A percentile compares a stretch with the other conserved stretches of the same genome.
These are phyloP conservation scores for Penicillium crystallinum DNA, from an alignment of 495 filamentous ascomycete genomes.

Conservation along the genomic window DNA sequence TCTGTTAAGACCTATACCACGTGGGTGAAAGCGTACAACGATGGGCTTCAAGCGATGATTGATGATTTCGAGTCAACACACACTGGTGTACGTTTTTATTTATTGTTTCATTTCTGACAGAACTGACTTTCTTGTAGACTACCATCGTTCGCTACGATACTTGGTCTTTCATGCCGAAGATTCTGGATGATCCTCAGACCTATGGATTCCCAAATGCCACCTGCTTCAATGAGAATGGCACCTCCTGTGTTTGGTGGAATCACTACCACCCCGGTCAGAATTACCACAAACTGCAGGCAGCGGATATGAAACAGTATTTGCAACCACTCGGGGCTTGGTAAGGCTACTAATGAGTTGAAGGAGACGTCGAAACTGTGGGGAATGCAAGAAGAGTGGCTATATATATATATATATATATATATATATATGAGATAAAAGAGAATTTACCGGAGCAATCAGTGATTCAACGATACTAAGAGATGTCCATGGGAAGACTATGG, in stretches of 20 bases:
- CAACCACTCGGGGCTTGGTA: slow-evolving; percentile 28
- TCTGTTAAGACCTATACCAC: slow-evolving; percentile 21
- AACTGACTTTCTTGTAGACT: slow-evolving; percentile 11
- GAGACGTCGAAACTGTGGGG: not conserved
- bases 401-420: no score
- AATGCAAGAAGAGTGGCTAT: no score
- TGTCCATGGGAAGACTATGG: no score
- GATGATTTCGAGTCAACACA: slow-evolving; percentile 15
- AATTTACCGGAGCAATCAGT: no score
- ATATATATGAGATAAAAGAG: no score
- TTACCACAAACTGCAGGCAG: slow-evolving; percentile 32
- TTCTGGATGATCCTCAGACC: slow-evolving; percentile 47
- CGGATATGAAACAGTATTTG: slow-evolving; percentile 34
- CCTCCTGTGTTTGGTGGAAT: slow-evolving; percentile 37
- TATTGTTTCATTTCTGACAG: not conserved
- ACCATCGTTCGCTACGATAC: slow-evolving; percentile 30
- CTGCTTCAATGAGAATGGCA: slow-evolving; percentile 31
- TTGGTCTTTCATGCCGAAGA: slow-evolving; percentile 40
- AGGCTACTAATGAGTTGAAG: not conserved
- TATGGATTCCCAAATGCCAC: slow-evolving; percentile 35
- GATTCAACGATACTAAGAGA: no score
- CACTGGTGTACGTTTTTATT: slow-evolving; percentile 19
- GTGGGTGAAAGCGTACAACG: slow-evolving; percentile 29
- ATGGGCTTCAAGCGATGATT: slow-evolving; percentile 25
- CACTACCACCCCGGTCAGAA: slow-evolving; percentile 34